phyloP scores from a whole-genome alignment of 169 alveolate species.

The Cryptosporidium baileyi region DNA sequence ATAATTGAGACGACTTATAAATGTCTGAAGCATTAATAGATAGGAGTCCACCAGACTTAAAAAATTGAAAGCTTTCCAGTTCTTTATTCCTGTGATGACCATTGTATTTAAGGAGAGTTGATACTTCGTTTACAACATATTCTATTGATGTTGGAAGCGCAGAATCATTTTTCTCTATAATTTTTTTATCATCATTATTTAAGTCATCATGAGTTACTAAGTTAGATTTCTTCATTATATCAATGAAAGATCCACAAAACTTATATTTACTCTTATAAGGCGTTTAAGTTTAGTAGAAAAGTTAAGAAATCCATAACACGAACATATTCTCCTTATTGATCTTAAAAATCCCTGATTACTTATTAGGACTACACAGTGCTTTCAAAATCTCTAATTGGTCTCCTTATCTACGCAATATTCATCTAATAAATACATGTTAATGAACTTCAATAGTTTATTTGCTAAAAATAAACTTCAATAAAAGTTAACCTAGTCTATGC shows the following conservation, averaged over 20 bases:
- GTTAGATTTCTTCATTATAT: neutral
- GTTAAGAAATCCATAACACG: too few species aligned
- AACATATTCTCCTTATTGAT: too few species aligned
- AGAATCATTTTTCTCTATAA: neutral
- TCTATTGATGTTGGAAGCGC: constrained; percentile 11
- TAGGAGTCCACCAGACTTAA: neutral
- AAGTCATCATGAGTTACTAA: neutral
- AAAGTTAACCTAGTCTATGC: neutral
- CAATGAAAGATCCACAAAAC: too few species aligned
- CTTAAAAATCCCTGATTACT: too few species aligned
- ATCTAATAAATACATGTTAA: too few species aligned
- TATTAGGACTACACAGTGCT: too few species aligned
- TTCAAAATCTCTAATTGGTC: too few species aligned
- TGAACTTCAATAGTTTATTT: too few species aligned
- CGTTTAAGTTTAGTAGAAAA: too few species aligned
- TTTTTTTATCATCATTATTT: neutral
- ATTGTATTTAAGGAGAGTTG: constrained; percentile 9
- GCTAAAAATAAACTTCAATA: too few species aligned
- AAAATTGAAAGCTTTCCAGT: neutral
- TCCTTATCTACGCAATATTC: too few species aligned
- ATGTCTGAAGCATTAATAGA: neutral
- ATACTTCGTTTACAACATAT: constrained; percentile 56
- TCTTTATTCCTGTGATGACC: neutral
- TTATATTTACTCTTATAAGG: too few species aligned
- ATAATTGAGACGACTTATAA: constrained; percentile 32